A percentile compares a stretch with the other conserved stretches of the same genome.
These are phyloP conservation scores for Pyrenochaeta sp. DNA, from an alignment of 2,329 filamentous ascomycete species.

Conservation along the genomic window DNA sequence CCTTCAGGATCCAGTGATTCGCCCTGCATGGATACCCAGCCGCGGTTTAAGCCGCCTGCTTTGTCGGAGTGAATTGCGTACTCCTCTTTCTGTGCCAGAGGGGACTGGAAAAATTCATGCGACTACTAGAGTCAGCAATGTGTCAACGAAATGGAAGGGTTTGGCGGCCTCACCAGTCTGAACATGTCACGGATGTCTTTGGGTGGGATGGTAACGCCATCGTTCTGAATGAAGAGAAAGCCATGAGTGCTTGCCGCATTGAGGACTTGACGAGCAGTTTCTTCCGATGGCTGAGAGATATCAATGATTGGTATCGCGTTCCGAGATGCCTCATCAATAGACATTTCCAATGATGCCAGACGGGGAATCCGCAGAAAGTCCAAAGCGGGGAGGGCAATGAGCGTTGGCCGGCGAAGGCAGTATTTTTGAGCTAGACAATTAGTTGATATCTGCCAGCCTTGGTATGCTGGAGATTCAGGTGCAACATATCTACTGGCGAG, in stretches of 20 bases:
- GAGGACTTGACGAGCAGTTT: slow-evolving; percentile 74
- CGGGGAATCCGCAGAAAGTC: background rate
- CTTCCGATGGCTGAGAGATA: slow-evolving; percentile 67
- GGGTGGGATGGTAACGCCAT: slow-evolving; percentile 72
- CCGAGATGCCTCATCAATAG: slow-evolving; percentile 9
- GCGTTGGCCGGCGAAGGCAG: too few species aligned
- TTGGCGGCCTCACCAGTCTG: slow-evolving; percentile 65
- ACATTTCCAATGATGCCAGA: slow-evolving; percentile 18
- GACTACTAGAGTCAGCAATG: slow-evolving; percentile 60
- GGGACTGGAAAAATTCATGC: slow-evolving; percentile 74
- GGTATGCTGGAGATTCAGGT: too few species aligned
- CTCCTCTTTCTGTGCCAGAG: slow-evolving; percentile 74
- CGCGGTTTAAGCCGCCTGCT: slow-evolving; percentile 72
- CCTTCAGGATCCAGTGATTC: slow-evolving; percentile 87
- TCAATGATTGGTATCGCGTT: slow-evolving; percentile 80
- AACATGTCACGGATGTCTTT: slow-evolving; percentile 76
- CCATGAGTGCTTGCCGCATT: slow-evolving; percentile 83
- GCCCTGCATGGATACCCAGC: slow-evolving; percentile 87
- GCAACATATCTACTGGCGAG: too few species aligned
- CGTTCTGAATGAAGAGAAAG: slow-evolving; percentile 88
- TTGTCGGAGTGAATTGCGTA: slow-evolving; percentile 75
- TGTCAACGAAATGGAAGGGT: background rate
- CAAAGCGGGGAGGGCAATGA: background rate
- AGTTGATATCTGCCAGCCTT: too few species aligned
- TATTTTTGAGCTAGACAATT: too few species aligned